Evolutionary conservation across 768 basidiomycete genomes (phyloP).

Genomic region (Tephrocybe sp.): DNA sequence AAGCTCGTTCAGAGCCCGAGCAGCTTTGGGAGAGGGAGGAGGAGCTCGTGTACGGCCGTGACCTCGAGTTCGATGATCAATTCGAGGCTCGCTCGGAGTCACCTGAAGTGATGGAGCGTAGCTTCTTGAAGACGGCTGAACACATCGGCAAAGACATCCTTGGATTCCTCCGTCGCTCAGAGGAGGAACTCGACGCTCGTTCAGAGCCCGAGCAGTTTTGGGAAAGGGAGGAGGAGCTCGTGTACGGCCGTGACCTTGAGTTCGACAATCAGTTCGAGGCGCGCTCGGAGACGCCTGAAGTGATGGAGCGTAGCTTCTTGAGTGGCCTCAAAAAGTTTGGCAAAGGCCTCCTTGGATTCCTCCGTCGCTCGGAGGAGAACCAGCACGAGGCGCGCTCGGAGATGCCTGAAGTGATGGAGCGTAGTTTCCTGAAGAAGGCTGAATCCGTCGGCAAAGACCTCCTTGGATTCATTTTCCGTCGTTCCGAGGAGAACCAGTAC

Average conservation of each 20-base stretch:
- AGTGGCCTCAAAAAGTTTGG: not conserved
- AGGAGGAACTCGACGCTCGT: constrained; percentile 1
- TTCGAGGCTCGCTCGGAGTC: not conserved
- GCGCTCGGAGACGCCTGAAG: not conserved
- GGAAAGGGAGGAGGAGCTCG: constrained; percentile 4
- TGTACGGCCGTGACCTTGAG: constrained; percentile 2
- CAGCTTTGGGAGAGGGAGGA: constrained; percentile 4
- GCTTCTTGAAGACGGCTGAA: constrained; percentile 2
- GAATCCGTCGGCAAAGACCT: not conserved
- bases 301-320: not conserved
- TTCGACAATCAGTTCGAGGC: constrained; percentile 1
- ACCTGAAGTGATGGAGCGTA: not conserved
- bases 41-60: constrained; percentile 3
- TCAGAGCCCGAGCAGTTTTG: too few relatives aligned
- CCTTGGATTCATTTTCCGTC: not conserved
- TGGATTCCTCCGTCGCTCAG: not conserved
- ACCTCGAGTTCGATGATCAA: constrained; percentile 1
- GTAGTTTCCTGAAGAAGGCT: constrained; percentile 3
- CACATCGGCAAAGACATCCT: not conserved
- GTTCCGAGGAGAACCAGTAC: constrained; percentile 3
- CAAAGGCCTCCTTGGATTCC: not conserved
- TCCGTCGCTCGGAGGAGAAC: constrained; percentile 1
- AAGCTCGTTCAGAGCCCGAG: not conserved
- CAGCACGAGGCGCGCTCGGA: not conserved
- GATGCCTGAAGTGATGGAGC: not conserved